A percentile compares a stretch with the other conserved stretches of the same genome.
Evolutionary conservation across 495 filamentous ascomycete genomes (phyloP).

Genomic region (Penicillium nucicola): DNA sequence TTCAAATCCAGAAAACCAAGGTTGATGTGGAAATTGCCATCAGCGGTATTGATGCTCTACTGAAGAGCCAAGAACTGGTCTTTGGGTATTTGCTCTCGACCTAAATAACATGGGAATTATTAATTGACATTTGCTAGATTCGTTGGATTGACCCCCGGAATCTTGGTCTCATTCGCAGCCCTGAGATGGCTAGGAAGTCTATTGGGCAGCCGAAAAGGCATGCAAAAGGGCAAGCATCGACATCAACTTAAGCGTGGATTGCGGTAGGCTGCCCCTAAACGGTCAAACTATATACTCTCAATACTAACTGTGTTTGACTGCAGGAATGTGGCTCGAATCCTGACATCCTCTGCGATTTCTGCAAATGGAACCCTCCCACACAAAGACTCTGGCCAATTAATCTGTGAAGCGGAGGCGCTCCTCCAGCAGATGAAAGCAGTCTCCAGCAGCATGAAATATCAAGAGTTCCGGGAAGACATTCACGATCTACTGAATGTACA

Average conservation of each 20-base stretch:
- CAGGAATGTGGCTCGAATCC: slow-evolving; percentile 78
- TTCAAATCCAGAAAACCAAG: slow-evolving; percentile 98
- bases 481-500: slow-evolving; percentile 77
- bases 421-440: slow-evolving; percentile 59
- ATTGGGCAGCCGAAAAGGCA: slow-evolving; percentile 65
- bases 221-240: slow-evolving; percentile 54
- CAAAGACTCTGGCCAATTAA: slow-evolving; percentile 83
- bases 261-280: slow-evolving; percentile 42
- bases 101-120: neutral
- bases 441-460: slow-evolving; percentile 66
- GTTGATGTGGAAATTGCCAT: slow-evolving; percentile 96
- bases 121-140: slow-evolving; percentile 51
- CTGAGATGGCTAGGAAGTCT: slow-evolving; percentile 66
- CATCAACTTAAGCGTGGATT: slow-evolving; percentile 69
- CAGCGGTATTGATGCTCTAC: slow-evolving; percentile 83
- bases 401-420: slow-evolving; percentile 83
- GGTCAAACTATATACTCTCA: neutral
- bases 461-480: slow-evolving; percentile 82
- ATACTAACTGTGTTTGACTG: neutral
- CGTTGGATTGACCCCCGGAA: slow-evolving; percentile 84
- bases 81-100: slow-evolving; percentile 60
- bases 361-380: slow-evolving; percentile 69
- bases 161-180: slow-evolving; percentile 76
- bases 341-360: slow-evolving; percentile 55
- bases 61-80: slow-evolving; percentile 95